These are phyloP conservation scores for Ophiosphaerella korrae DNA, from an alignment of 2,329 filamentous ascomycete species.

Conservation along the genomic window DNA sequence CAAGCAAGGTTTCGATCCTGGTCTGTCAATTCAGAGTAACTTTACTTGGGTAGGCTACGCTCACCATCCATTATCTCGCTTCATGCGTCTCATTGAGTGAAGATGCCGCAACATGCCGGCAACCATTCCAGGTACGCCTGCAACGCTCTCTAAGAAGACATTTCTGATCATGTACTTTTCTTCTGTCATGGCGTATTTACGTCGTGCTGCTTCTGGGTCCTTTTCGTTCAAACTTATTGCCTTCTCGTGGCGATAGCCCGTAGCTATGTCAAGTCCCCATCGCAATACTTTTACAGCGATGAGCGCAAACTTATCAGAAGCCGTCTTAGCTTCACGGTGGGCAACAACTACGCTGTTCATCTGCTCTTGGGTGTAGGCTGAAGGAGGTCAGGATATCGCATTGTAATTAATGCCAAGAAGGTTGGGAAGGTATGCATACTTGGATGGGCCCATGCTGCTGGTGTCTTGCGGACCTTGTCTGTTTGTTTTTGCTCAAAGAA, in stretches of 20 bases:
- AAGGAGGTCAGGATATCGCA: constrained; percentile 10
- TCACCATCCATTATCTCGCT: constrained; percentile 87
- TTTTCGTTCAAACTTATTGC: constrained; percentile 47
- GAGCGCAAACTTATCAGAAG: constrained; percentile 80
- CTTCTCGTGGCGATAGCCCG: constrained; percentile 76
- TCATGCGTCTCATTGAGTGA: constrained; percentile 80
- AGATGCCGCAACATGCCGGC: constrained; percentile 92
- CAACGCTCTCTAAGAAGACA: constrained; percentile 92
- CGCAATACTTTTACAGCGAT: constrained; percentile 75
- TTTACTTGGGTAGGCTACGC: neutral
- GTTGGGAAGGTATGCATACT: constrained; percentile 27
- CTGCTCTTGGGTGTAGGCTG: constrained; percentile 75
- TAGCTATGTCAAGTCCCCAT: constrained; percentile 80
- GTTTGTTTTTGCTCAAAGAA: constrained; percentile 55
- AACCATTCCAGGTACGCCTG: constrained; percentile 96
- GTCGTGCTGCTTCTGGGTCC: constrained; percentile 58
- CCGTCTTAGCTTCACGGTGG: constrained; percentile 73
- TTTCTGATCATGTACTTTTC: constrained; percentile 89
- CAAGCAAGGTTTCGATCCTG: constrained; percentile 88
- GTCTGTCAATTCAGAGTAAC: constrained; percentile 9
- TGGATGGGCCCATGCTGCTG: constrained; percentile 57
- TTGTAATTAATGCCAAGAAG: neutral
- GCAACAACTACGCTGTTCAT: constrained; percentile 76
- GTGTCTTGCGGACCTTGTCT: constrained; percentile 51
- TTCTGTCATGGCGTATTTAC: constrained; percentile 74